These are phyloP conservation scores for Magnaporthiopsis incrustans DNA, from an alignment of 2,329 filamentous ascomycete genomes.

Conservation along the genomic window DNA sequence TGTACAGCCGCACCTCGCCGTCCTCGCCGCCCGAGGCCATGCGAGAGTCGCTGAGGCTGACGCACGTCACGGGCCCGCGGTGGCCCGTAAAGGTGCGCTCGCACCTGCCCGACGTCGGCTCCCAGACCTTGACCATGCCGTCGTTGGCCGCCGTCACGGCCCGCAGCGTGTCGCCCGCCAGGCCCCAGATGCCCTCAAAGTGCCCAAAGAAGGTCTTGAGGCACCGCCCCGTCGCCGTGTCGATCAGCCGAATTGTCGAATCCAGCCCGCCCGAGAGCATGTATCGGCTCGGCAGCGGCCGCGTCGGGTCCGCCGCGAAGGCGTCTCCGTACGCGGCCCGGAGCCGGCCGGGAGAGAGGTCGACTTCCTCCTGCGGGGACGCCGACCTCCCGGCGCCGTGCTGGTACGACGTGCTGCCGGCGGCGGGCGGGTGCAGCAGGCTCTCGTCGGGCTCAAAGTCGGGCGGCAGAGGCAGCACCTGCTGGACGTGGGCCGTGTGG, in stretches of 20 bases:
- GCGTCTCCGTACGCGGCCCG: slow-evolving; percentile 50
- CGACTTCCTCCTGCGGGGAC: slow-evolving; percentile 16
- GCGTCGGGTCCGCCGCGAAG: slow-evolving; percentile 52
- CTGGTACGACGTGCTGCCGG: slow-evolving; percentile 12
- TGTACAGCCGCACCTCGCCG: slow-evolving; percentile 80
- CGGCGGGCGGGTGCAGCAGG: slow-evolving; percentile 23
- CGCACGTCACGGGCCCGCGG: slow-evolving; percentile 83
- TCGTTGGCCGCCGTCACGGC: slow-evolving; percentile 57
- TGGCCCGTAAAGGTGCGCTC: slow-evolving; percentile 90
- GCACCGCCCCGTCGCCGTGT: slow-evolving; percentile 72
- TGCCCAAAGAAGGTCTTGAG: slow-evolving; percentile 94
- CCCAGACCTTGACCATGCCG: slow-evolving; percentile 92
- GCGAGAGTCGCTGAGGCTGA: slow-evolving; percentile 80
- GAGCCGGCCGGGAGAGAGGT: slow-evolving; percentile 26
- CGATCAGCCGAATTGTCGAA: slow-evolving; percentile 87
- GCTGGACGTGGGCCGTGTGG: slow-evolving; percentile 92
- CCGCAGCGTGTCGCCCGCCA: slow-evolving; percentile 73
- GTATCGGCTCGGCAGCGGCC: slow-evolving; percentile 74
- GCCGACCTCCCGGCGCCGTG: slow-evolving; percentile 5
- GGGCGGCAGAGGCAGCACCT: slow-evolving; percentile 72
- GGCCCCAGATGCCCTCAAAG: slow-evolving; percentile 89
- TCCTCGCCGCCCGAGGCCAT: slow-evolving; percentile 93
- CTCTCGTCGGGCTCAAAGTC: slow-evolving; percentile 86
- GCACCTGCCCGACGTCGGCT: slow-evolving; percentile 82
- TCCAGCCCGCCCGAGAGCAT: slow-evolving; percentile 92